Percentiles rank a stretch among this genome's conserved stretches.
These are phyloP conservation scores for Miscanthus sacchariflorus DNA, from an alignment of 202 grass and related monocot species.

Conservation along the genomic window DNA sequence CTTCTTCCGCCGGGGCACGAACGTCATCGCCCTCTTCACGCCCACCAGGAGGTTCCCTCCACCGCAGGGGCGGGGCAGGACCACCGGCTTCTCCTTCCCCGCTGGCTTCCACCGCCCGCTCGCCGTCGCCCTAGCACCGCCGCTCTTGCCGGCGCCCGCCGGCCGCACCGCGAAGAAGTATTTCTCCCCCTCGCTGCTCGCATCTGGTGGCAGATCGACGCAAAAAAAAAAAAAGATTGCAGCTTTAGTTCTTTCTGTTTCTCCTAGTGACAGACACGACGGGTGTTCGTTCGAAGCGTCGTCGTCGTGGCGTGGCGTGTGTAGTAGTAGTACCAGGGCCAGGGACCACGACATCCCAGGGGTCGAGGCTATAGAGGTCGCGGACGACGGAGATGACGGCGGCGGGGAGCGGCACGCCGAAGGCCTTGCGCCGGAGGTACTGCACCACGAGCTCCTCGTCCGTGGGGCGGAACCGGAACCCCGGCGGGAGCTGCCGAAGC, in stretches of 20 bases:
- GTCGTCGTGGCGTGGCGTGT: neutral
- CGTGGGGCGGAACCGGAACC: slow-evolving; percentile 78
- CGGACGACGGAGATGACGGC: slow-evolving; percentile 66
- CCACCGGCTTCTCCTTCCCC: slow-evolving; percentile 64
- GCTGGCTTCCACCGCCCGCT: slow-evolving; percentile 76
- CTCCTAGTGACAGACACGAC: neutral
- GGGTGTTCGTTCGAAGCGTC: neutral
- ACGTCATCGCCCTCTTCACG: slow-evolving; percentile 66
- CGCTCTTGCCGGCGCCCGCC: neutral
- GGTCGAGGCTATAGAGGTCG: slow-evolving; percentile 61
- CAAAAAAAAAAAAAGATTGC: neutral
- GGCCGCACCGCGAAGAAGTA: slow-evolving; percentile 77
- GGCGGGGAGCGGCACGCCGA: slow-evolving; percentile 64
- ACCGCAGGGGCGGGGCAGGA: slow-evolving; percentile 47
- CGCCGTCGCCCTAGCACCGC: slow-evolving; percentile 30
- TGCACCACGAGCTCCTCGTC: slow-evolving; percentile 85
- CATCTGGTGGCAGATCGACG: slow-evolving; percentile 31
- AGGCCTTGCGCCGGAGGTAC: slow-evolving; percentile 76
- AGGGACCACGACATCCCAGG: slow-evolving; percentile 61
- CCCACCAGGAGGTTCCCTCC: slow-evolving; percentile 66
- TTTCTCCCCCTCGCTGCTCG: slow-evolving; percentile 54
- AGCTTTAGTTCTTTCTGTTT: neutral
- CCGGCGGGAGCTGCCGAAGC: slow-evolving; percentile 65
- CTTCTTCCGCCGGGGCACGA: slow-evolving; percentile 32
- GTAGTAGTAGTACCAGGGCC: neutral